A percentile compares a stretch with the other conserved stretches of the same genome.
These are phyloP conservation scores for Coniella vitis DNA, from an alignment of 2,329 filamentous ascomycete species.

Conservation along the genomic window DNA sequence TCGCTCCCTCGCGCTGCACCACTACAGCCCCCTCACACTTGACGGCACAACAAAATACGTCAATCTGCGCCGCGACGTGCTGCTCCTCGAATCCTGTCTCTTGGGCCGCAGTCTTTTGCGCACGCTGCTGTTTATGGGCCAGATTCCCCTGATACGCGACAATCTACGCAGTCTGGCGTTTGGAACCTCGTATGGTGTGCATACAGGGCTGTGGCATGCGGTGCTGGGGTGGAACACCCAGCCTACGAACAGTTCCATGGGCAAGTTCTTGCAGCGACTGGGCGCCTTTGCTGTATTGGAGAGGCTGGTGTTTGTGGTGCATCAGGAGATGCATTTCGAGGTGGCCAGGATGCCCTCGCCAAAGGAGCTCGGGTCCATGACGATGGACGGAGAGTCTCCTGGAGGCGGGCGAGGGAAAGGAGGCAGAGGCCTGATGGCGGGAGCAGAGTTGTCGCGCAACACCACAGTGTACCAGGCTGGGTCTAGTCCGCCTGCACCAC, in stretches of 20 bases:
- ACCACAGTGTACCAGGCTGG: conserved; percentile 8
- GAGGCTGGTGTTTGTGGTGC: conserved; percentile 38
- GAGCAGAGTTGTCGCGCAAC: conserved; percentile 8
- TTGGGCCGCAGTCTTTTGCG: conserved; percentile 40
- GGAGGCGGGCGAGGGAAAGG: background rate
- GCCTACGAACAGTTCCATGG: conserved; percentile 37
- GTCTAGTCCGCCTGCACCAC: conserved; percentile 15
- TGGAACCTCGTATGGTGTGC: conserved; percentile 39
- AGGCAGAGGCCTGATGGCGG: no score
- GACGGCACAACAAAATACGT: conserved; percentile 40
- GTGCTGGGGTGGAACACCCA: conserved; percentile 35
- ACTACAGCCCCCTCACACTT: conserved; percentile 37
- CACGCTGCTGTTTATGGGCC: conserved; percentile 38
- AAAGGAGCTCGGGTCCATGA: conserved; percentile 7
- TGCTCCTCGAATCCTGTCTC: conserved; percentile 41
- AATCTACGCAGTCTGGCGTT: conserved; percentile 34
- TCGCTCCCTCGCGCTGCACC: conserved; percentile 34
- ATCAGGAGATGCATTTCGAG: conserved; percentile 42
- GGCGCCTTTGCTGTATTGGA: conserved; percentile 34
- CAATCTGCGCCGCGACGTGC: conserved; percentile 37
- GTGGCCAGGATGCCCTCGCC: conserved; percentile 25
- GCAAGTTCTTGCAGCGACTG: conserved; percentile 33
- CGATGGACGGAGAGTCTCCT: background rate
- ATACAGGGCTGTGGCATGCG: conserved; percentile 38
- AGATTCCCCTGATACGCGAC: conserved; percentile 37